Percentiles rank a stretch among this genome's conserved stretches.
These are phyloP conservation scores for Wickerhamiella spandovensis DNA, from an alignment of 805 yeast genomes.

Conservation along the genomic window DNA sequence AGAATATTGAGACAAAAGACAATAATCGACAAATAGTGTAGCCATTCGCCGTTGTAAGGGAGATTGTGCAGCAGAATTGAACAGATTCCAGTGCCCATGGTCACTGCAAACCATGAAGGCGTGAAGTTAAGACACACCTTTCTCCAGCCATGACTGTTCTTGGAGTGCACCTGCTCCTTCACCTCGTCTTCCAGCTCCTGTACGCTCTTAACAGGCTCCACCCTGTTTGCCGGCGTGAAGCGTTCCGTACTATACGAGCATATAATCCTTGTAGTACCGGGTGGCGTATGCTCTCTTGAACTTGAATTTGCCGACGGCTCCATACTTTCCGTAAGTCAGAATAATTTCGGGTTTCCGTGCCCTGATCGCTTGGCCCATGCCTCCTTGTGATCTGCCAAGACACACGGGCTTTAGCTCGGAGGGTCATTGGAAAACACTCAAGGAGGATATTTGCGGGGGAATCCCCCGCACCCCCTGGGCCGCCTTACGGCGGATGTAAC, in stretches of 20 bases:
- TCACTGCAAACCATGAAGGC: constrained; percentile 43
- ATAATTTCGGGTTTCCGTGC: too few species aligned
- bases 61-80: constrained; percentile 46
- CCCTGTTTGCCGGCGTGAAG: too few species aligned
- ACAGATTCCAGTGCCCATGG: constrained; percentile 82
- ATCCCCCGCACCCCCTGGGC: too few species aligned
- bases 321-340: neutral
- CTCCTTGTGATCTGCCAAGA: too few species aligned
- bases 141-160: neutral
- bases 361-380: too few species aligned
- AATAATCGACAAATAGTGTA: constrained; percentile 41
- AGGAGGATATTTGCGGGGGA: too few species aligned
- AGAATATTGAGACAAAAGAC: constrained; percentile 48
- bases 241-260: neutral
- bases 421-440: too few species aligned
- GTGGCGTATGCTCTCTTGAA: neutral
- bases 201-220: neutral
- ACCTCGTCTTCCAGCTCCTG: neutral
- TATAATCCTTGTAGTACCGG: neutral
- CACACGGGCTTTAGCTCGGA: too few species aligned
- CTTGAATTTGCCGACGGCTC: neutral
- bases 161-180: neutral
- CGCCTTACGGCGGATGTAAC: too few species aligned
- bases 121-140: constrained; percentile 5
- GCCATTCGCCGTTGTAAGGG: constrained; percentile 53